Base-by-base conservation (phyloP, 176 grass and related monocot species). In the Chloris gayana region DNA sequence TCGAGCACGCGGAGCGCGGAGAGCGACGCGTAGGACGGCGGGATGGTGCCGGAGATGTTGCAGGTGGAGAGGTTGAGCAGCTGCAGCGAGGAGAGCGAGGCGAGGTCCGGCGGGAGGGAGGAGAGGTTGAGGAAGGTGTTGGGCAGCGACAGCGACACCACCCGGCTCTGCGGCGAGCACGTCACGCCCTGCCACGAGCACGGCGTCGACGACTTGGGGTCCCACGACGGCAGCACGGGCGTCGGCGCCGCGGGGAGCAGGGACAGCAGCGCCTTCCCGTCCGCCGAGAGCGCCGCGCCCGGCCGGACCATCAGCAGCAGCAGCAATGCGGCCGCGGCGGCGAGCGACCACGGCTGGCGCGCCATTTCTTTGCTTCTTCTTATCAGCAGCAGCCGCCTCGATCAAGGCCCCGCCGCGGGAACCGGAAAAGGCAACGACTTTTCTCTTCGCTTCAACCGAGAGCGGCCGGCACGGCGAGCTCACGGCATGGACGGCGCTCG, bases 61-160 rank as follows among this genome's bases (percentile, higher is more conserved):
- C 90, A 78, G 42, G 90, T 86, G 67, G 96, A 99, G 82, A 99
- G 92, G 60, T 99, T 99, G 63, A 99, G 88, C n/a, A 95, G 79
- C 70, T 99, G 96, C 42, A 99, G 88, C 33, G 85, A 85, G 1
- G 96, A 80, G 57, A 99, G 93, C 13, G 87, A 67, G 22, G 93
- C 81, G 73, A 95, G 92, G 37, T 73, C 19, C 19, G 93, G 74
- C 29, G 93, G 90, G 21, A 99, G 85, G 21, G 80, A 14, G 5
- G 96, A 88, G 56, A 99, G 88, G 88, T 99, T 99, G 84, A 99
- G 88, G 89, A 99, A 95, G 78, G 92, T 95, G 79, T 95, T 82
- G 39, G 96, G 90, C 26, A 99, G 64, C 21, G 92, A 93, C 7
- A 99, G 88, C 8, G 96, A 93, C 6, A 93, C 91, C 74, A 99